Base-by-base conservation (phyloP, 495 filamentous ascomycete genomes). In the Aspergillus baeticus region DNA sequence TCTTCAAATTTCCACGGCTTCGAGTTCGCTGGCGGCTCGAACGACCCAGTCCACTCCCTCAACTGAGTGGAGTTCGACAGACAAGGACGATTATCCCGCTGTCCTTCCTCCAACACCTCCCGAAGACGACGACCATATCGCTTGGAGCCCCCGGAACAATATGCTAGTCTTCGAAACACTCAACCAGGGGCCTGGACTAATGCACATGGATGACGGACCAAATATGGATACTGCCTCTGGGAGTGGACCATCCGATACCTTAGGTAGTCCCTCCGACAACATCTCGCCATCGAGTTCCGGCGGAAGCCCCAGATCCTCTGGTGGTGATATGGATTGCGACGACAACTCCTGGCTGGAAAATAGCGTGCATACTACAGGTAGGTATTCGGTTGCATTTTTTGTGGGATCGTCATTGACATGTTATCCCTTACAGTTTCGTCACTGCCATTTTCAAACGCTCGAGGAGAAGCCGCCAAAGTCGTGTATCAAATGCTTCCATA, bases 401-500 rank as follows among this genome's bases (percentile, higher is more conserved):
- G 10, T 6, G 23, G 3, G 38, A 26, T 18, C 6, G 20, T 36
- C 26, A 33, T 53, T 55, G 49, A 55, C 62, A 26, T 66, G 34
- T n/a, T 26, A 42, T 44, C n/a, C 41, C 22, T 42, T 31, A 15
- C 38, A 74, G 72, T 73, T 2, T 74, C 74, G 17, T 72, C 73
- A 26, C 62, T 76, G 13, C 68, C 62, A 11, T 59, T 63, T 5
- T 68, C 69, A 15, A 71, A 73, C 49, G 62, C 62, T 13, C 69
- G 67, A 38, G 67, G 69, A 35, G 72, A 77, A 45, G 73, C 79
- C 10, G 73, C 86, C 38, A 80, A 79, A 38, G 70, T 86, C 10
- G 78, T 87, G 22, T 85, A 82, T 5, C 84, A 87, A 60, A 81
- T 82, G 15, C 79, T 86, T 34, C 84, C 84, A 6, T 85, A 80